Conservation (phyloP, 805 yeast species). For the Candida ipomoeae region DNA sequence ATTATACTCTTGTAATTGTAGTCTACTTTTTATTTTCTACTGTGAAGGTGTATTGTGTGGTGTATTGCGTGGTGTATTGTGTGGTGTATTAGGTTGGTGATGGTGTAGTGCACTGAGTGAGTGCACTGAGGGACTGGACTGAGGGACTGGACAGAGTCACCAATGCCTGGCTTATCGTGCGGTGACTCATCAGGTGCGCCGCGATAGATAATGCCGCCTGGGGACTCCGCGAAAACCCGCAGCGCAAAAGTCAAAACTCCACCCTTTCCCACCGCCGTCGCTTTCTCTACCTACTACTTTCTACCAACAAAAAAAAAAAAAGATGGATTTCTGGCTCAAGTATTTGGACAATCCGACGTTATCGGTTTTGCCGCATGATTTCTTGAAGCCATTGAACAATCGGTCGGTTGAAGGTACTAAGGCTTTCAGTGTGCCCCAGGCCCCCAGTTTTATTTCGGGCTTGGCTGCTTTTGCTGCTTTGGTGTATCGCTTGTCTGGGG, state of each 20-base stretch:
- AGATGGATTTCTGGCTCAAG: constrained; percentile 50
- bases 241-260: not conserved
- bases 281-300: not conserved
- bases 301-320: not conserved
- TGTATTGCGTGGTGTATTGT: too few species aligned
- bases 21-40: too few species aligned
- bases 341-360: constrained; percentile 75
- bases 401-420: constrained; percentile 61
- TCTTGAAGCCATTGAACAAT: constrained; percentile 67
- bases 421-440: constrained; percentile 23
- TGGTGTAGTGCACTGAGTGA: too few species aligned
- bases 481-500: constrained; percentile 81
- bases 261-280: not conserved
- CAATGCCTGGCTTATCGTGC: constrained; percentile 7
- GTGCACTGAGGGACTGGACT: too few species aligned
- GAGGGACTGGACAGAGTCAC: too few species aligned
- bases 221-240: constrained; percentile 2
- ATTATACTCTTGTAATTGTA: too few species aligned
- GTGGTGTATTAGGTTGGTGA: too few species aligned
- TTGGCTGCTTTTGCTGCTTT: constrained; percentile 67
- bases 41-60: too few species aligned
- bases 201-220: not conserved
- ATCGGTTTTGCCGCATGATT: constrained; percentile 86
- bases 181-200: constrained; percentile 10
- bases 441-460: constrained; percentile 43